phyloP scores from a whole-genome alignment of 2,329 filamentous ascomycete genomes.

The Aurifilum marmelostoma region DNA sequence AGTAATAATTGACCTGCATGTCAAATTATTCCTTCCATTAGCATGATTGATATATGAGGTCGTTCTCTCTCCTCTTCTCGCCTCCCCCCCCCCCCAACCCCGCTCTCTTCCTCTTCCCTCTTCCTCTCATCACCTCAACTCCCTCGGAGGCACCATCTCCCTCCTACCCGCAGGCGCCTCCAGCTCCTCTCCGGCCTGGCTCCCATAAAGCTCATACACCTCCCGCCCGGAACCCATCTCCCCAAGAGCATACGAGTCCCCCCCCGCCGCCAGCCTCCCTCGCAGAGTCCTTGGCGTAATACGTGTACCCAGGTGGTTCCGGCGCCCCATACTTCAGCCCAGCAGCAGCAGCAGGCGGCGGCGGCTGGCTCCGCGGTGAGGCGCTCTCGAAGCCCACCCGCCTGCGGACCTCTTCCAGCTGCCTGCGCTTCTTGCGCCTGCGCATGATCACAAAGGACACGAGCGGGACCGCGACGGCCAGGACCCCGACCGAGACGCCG shows the following conservation, averaged over 20 bases:
- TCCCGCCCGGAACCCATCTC: background rate
- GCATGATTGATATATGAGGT: background rate
- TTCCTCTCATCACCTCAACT: background rate
- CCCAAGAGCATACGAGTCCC: background rate
- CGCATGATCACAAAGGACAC: background rate
- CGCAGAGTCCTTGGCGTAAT: background rate
- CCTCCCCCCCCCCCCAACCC: too few species aligned
- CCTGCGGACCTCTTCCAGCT: background rate
- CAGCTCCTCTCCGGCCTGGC: background rate
- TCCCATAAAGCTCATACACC: slow-evolving; percentile 6
- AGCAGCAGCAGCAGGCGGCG: background rate
- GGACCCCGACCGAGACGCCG: slow-evolving; percentile 5
- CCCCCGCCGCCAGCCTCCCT: background rate
- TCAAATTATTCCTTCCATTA: background rate
- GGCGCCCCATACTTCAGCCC: background rate
- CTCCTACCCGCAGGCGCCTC: background rate
- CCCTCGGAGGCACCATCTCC: too few species aligned
- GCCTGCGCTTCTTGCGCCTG: background rate
- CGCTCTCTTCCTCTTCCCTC: background rate
- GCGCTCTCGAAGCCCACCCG: background rate
- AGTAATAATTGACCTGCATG: background rate
- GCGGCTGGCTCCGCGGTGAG: background rate
- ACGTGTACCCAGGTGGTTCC: background rate
- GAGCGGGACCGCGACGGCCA: slow-evolving; percentile 1
- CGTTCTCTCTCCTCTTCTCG: too few species aligned